Conservation (phyloP, 2,329 filamentous ascomycete species). For the Fusarium sp. region DNA sequence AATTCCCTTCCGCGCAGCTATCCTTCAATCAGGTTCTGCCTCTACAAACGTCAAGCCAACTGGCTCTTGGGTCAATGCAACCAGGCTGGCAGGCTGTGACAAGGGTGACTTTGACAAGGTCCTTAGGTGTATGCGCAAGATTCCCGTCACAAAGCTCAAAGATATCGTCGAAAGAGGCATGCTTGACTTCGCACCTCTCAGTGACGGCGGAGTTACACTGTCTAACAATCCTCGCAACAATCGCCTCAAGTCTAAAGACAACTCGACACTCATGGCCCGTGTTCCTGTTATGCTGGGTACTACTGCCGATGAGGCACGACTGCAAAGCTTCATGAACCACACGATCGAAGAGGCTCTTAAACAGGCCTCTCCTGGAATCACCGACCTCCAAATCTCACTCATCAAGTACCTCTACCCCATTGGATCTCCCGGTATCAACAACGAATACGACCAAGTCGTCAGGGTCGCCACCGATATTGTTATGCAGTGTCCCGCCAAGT, state of each 20-base stretch:
- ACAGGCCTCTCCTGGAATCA: background rate
- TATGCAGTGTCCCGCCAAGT: constrained; percentile 41
- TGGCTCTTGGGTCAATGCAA: constrained; percentile 37
- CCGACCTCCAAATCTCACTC: background rate
- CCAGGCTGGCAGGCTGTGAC: constrained; percentile 26
- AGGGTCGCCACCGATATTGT: constrained; percentile 40
- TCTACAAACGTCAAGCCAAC: constrained; percentile 3
- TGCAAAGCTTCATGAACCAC: constrained; percentile 14
- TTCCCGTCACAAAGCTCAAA: constrained; percentile 37
- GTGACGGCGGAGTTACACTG: constrained; percentile 44
- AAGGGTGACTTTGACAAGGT: background rate
- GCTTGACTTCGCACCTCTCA: constrained; percentile 42
- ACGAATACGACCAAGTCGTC: constrained; percentile 36
- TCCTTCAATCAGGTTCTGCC: constrained; percentile 45
- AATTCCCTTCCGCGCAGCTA: constrained; percentile 49
- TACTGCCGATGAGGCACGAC: constrained; percentile 43
- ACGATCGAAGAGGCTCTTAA: constrained; percentile 6
- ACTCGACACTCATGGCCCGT: constrained; percentile 29
- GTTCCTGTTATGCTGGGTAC: constrained; percentile 45
- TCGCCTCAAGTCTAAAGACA: constrained; percentile 23
- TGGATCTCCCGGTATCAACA: constrained; percentile 29
- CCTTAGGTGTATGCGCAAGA: constrained; percentile 45
- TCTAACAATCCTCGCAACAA: constrained; percentile 27
- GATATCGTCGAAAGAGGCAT: constrained; percentile 26
- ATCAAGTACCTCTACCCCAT: constrained; percentile 35